Conservation (phyloP, 441 rosid species). For the Pelargonium myrrhifolium region DNA sequence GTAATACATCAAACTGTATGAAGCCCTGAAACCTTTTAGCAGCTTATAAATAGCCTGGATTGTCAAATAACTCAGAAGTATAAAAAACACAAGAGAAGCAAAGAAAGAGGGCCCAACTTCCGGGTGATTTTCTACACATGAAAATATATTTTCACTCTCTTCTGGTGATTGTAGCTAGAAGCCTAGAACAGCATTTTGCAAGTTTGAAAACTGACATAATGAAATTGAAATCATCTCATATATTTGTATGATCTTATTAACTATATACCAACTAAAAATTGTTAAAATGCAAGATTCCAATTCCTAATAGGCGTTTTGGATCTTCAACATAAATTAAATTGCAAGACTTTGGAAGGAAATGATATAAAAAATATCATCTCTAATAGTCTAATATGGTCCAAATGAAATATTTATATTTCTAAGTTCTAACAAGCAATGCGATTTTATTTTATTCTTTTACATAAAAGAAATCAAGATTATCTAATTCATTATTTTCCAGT, state of each 20-base stretch:
- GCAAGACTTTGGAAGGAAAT: background rate
- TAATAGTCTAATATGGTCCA: background rate
- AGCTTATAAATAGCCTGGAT: constrained; percentile 5
- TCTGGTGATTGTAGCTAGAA: too few species aligned
- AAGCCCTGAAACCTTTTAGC: constrained; percentile 6
- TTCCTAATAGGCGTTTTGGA: background rate
- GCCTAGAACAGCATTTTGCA: too few species aligned
- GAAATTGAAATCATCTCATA: background rate
- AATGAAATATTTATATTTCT: background rate
- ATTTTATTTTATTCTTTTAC: background rate
- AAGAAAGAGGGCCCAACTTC: background rate
- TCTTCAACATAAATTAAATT: background rate
- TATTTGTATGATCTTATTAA: background rate
- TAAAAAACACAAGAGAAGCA: background rate
- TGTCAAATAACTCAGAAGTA: constrained; percentile 1
- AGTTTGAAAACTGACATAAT: background rate
- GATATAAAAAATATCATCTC: background rate
- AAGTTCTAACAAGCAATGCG: background rate
- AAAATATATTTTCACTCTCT: background rate
- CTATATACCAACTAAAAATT: background rate
- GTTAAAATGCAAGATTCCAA: background rate
- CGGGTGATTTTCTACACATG: background rate
- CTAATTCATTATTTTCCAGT: background rate
- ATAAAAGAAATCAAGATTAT: background rate
- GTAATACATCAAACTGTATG: constrained; percentile 16